Base-by-base conservation (phyloP, 495 filamentous ascomycete species). In the Aspergillus steynii region DNA sequence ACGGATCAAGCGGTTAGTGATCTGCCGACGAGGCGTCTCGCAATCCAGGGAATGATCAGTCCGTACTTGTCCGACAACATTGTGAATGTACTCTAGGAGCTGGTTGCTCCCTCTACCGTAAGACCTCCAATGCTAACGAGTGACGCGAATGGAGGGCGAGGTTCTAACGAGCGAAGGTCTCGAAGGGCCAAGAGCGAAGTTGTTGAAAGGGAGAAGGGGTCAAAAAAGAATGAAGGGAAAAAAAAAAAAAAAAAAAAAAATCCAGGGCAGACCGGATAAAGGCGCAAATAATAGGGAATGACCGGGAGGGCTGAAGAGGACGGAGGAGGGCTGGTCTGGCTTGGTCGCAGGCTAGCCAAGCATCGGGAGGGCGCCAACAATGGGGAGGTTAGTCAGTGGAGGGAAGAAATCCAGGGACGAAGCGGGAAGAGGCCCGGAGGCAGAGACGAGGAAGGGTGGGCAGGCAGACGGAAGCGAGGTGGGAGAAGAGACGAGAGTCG, bases 41-140 rank as follows among this genome's bases (percentile, higher is more conserved):
- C 26, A 50, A 50, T 46, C 10, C 14, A 46, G 31, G 46, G 34
- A 20, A 55, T 6, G 55, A 50, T 50, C 20, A 53, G 53, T 27
- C 52, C 89, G 65, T 89, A 96, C 91, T 95, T 96, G 72, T 96
- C 91, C 77, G 92, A 88, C 74, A 94, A 61, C 86, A 91, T 92
- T 66, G 77, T 88, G 73, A 75, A 72, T 67, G 58, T 61, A 52
- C 65, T 56, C n/a, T 53, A 75, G 78, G 76, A 80, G 77, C 78
- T 66, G 61, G 65, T 52, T 69, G 78, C 77, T 74, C 78, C 77
- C 71, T 63, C 65, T 61, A 52, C 64, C 58, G 61, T 70, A 71
- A 65, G 64, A 64, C 65, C 69, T 76, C 74, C 79, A 80, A 68
- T 73, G 66, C 73, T 64, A 66, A 61, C 63, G 37, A 42, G 37